Percentiles rank a stretch among this genome's conserved stretches.
phyloP scores from a whole-genome alignment of 768 basidiomycete genomes.

The Hygrophorus russula region DNA sequence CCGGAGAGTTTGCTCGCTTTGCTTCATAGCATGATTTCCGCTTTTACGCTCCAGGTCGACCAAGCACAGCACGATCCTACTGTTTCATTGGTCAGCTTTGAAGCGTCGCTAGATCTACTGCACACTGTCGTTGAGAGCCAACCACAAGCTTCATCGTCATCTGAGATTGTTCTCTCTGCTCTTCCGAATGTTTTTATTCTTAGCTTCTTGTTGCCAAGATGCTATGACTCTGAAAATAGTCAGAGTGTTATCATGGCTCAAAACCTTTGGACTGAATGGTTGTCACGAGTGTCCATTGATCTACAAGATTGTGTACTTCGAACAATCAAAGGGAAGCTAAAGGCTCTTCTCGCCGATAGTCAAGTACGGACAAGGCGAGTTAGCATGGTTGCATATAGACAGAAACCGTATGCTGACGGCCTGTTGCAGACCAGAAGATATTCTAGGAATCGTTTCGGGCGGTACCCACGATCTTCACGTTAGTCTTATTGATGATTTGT shows the following conservation, averaged over 20 bases:
- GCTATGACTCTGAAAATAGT: conserved; percentile 13
- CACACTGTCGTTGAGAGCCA: conserved; percentile 15
- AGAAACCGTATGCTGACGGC: conserved; percentile 3
- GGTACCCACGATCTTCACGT: conserved; percentile 25
- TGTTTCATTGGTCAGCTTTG: conserved; percentile 13
- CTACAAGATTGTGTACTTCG: conserved; percentile 9
- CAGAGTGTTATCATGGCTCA: conserved; percentile 17
- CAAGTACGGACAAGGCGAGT: conserved; percentile 24
- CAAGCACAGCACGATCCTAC: conserved; percentile 19
- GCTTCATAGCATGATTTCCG: conserved; percentile 20
- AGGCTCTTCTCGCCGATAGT: conserved; percentile 17
- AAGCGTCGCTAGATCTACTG: conserved; percentile 22
- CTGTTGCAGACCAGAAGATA: conserved; percentile 31
- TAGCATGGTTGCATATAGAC: not conserved
- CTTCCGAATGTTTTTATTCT: conserved; percentile 37
- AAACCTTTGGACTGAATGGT: conserved; percentile 25
- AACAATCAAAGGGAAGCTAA: conserved; percentile 2
- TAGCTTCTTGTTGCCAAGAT: conserved; percentile 34
- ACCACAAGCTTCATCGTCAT: conserved; percentile 7
- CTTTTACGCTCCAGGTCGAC: conserved; percentile 25
- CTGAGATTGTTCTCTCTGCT: conserved; percentile 10
- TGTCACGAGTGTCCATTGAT: conserved; percentile 12
- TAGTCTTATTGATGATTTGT: conserved; percentile 35
- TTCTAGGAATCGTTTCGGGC: conserved; percentile 25
- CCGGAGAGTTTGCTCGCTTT: conserved; percentile 20